Evolutionary conservation across 768 basidiomycete genomes (phyloP).

Genomic region (Podaxis rugospora): DNA sequence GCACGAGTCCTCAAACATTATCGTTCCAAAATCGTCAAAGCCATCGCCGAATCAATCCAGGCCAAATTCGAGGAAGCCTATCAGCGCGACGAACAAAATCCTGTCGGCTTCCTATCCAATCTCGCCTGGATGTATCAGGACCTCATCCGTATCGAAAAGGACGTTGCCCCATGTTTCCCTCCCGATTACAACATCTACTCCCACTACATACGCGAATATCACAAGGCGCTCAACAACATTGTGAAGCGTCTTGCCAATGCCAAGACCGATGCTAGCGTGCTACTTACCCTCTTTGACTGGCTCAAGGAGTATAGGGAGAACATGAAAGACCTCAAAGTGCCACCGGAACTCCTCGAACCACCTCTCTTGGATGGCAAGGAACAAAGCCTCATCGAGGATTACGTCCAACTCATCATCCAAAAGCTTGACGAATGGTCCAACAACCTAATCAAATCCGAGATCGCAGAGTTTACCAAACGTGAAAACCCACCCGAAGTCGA

Average conservation of each 20-base stretch:
- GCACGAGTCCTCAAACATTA: slow-evolving; percentile 95
- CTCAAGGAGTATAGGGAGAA: slow-evolving; percentile 92
- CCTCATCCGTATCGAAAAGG: slow-evolving; percentile 85
- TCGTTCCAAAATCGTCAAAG: slow-evolving; percentile 80
- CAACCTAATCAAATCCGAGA: slow-evolving; percentile 91
- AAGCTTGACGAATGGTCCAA: slow-evolving; percentile 97
- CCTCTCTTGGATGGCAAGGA: slow-evolving; percentile 94
- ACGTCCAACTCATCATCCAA: slow-evolving; percentile 86
- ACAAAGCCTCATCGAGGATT: slow-evolving; percentile 90
- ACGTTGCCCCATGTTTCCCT: slow-evolving; percentile 90
- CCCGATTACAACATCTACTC: slow-evolving; percentile 86
- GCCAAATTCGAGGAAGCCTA: slow-evolving; percentile 67
- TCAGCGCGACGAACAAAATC: slow-evolving; percentile 55
- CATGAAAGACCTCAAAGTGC: slow-evolving; percentile 91
- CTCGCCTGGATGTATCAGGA: slow-evolving; percentile 94
- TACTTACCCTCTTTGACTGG: slow-evolving; percentile 88
- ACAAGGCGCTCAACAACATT: slow-evolving; percentile 74
- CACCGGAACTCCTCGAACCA: slow-evolving; percentile 79
- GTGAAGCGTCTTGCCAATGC: slow-evolving; percentile 66
- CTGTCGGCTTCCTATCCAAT: slow-evolving; percentile 69
- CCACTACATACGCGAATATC: slow-evolving; percentile 83
- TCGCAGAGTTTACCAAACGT: slow-evolving; percentile 77
- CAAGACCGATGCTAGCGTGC: slow-evolving; percentile 82
- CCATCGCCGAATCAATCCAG: slow-evolving; percentile 74
- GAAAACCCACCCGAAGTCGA: slow-evolving; percentile 86